Conservation (phyloP, 495 filamentous ascomycete species). For the Podospora appendiculata region DNA sequence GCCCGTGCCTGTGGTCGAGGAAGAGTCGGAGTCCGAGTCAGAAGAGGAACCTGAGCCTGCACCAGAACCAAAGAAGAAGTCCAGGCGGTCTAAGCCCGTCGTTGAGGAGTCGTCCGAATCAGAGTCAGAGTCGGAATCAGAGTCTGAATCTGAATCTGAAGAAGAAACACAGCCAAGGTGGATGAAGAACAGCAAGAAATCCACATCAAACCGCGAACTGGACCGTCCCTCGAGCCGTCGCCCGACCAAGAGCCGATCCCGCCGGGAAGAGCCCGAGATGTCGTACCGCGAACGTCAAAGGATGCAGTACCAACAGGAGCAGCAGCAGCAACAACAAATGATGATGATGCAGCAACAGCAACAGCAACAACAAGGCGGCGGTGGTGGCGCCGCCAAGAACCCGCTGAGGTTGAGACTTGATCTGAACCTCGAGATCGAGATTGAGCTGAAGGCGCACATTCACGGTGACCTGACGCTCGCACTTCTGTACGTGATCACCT, state of each 20-base stretch:
- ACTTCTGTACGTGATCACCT: slow-evolving; percentile 56
- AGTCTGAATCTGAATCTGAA: slow-evolving; percentile 8
- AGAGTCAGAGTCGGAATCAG: slow-evolving; percentile 8
- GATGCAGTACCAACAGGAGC: slow-evolving; percentile 15
- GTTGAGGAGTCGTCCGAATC: slow-evolving; percentile 8
- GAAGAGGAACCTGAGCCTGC: slow-evolving; percentile 6
- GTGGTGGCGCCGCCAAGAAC: slow-evolving; percentile 50
- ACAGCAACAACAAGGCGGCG: slow-evolving; percentile 13
- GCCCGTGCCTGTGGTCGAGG: not conserved
- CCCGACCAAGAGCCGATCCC: slow-evolving; percentile 4
- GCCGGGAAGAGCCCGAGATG: slow-evolving; percentile 5
- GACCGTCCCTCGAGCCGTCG: slow-evolving; percentile 10
- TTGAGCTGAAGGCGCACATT: slow-evolving; percentile 86
- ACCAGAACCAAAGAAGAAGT: not conserved
- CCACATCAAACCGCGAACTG: slow-evolving; percentile 7
- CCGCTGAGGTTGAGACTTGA: slow-evolving; percentile 73
- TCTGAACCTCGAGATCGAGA: slow-evolving; percentile 81
- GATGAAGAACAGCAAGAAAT: slow-evolving; percentile 22
- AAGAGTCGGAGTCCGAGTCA: not conserved
- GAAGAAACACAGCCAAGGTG: slow-evolving; percentile 27
- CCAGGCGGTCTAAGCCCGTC: not conserved
- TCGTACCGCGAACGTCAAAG: slow-evolving; percentile 17
- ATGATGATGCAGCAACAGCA: slow-evolving; percentile 11
- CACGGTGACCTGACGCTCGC: slow-evolving; percentile 83
- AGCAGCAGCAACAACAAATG: slow-evolving; percentile 7